Evolutionary conservation across 192 early-diverging fungal genomes (phyloP), one percentile per base, ranked within the genome.

Genomic region (Rhizophlyctis rosea): DNA sequence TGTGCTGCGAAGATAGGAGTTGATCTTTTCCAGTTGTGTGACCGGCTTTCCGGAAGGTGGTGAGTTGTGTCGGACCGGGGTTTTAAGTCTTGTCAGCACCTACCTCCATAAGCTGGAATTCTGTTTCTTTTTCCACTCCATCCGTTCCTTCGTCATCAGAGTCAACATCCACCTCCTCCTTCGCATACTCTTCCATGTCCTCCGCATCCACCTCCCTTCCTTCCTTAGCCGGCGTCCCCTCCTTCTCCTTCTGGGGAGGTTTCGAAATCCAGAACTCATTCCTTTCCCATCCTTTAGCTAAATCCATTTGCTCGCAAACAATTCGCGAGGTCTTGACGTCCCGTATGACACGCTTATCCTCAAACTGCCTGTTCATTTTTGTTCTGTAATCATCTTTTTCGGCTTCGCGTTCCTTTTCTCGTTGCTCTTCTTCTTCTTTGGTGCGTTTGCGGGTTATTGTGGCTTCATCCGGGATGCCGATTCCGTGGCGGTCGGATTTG

Each of bases 1-100:
- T 4, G 74, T 57, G 9, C 33, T 35, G 11, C 86, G 79, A 25
- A 90, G 67, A 54, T 90, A 82, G 1, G 50, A 4, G 0, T 69
- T 73, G 0, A 87, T 64, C n/a, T 60, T 36, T 2, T 63, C 55
- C 2, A 90, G 68, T 54, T 88, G 77, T 50, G 79, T 73, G 5
- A 52, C 47, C 9, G 77, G 54, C 79, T 84, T 67, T 39, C n/a
- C n/a, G n/a, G n/a, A n/a, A n/a, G n/a, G n/a, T n/a, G n/a, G n/a
- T n/a, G n/a, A n/a, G n/a, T n/a, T n/a, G n/a, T n/a, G n/a, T n/a
- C n/a, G n/a, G n/a, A n/a, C n/a, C n/a, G n/a, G n/a, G n/a, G n/a
- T n/a, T n/a, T n/a, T n/a, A n/a, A n/a, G n/a, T n/a, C n/a, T n/a
- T n/a, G n/a, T n/a, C n/a, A n/a, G n/a, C n/a, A n/a, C 35, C 18